These are phyloP conservation scores for Nakazawaea populi DNA, from an alignment of 805 yeast genomes.

Conservation along the genomic window DNA sequence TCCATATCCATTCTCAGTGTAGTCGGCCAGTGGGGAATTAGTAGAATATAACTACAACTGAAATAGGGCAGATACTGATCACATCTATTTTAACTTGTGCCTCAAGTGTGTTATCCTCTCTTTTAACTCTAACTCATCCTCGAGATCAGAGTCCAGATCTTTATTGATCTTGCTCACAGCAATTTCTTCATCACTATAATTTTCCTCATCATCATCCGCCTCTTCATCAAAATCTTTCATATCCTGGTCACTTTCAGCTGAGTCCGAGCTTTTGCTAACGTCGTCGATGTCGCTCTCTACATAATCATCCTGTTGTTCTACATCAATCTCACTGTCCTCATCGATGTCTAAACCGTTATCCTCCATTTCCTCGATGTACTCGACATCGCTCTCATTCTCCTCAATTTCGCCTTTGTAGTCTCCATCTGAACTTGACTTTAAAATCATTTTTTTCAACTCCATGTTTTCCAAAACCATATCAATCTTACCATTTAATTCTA, in stretches of 20 bases:
- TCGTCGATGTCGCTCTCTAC: constrained; percentile 15
- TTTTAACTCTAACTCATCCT: constrained; percentile 14
- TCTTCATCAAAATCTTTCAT: constrained; percentile 50
- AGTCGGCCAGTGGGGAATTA: too few species aligned
- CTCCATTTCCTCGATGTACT: constrained; percentile 64
- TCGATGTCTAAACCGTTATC: constrained; percentile 33
- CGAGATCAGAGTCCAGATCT: constrained; percentile 12
- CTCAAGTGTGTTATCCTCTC: constrained; percentile 11
- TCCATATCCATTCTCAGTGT: too few species aligned
- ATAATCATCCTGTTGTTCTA: constrained; percentile 19
- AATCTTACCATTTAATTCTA: constrained; percentile 46
- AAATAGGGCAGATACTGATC: too few species aligned
- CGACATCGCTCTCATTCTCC: constrained; percentile 48
- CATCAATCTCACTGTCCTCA: constrained; percentile 16
- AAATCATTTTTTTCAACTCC: constrained; percentile 34
- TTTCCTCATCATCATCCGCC: constrained; percentile 35
- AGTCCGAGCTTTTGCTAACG: constrained; percentile 2
- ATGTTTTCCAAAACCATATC: constrained; percentile 39
- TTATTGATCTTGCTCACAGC: constrained; percentile 14
- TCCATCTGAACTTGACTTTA: constrained; percentile 18
- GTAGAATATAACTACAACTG: too few species aligned
- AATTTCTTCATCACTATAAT: constrained; percentile 35
- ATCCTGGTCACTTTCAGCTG: constrained; percentile 4
- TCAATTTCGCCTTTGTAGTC: constrained; percentile 24
- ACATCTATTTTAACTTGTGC: not conserved